Evolutionary conservation across 306 rosid genomes (phyloP).

Genomic region (Calophaca sinica): DNA sequence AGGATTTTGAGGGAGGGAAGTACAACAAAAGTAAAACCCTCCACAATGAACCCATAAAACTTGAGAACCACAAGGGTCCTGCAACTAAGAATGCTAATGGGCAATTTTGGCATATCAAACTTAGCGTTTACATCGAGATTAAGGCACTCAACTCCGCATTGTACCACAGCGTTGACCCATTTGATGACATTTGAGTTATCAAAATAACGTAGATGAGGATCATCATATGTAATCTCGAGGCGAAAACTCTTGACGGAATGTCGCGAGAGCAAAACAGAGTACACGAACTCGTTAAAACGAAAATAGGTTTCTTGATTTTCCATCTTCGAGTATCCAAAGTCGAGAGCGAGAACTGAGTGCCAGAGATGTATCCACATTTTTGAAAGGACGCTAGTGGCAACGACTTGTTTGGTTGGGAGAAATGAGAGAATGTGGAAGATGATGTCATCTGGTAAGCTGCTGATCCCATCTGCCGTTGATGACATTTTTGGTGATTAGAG

Average conservation of each 20-base stretch:
- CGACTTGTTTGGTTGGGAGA: background rate
- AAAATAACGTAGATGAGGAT: background rate
- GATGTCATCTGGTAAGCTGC: background rate
- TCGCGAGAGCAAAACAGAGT: background rate
- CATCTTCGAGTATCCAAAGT: no score
- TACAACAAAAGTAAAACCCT: background rate
- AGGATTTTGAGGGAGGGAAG: constrained; percentile 27
- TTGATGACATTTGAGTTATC: no score
- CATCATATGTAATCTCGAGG: background rate
- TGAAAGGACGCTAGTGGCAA: background rate
- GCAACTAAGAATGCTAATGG: background rate
- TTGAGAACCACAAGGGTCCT: constrained; percentile 21
- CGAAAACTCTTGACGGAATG: background rate
- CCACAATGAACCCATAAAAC: background rate
- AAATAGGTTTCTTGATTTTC: background rate
- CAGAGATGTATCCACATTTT: background rate
- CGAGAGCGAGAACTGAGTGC: background rate
- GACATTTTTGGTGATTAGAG: constrained; percentile 17
- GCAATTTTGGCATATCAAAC: background rate
- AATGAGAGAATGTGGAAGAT: constrained; percentile 3
- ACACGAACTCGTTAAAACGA: background rate
- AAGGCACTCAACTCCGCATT: background rate
- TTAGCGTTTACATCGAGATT: background rate
- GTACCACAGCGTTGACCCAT: background rate
- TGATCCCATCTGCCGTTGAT: background rate